Conservation (phyloP, 371 early-diverging fungal species). For the Smittium culicis region DNA sequence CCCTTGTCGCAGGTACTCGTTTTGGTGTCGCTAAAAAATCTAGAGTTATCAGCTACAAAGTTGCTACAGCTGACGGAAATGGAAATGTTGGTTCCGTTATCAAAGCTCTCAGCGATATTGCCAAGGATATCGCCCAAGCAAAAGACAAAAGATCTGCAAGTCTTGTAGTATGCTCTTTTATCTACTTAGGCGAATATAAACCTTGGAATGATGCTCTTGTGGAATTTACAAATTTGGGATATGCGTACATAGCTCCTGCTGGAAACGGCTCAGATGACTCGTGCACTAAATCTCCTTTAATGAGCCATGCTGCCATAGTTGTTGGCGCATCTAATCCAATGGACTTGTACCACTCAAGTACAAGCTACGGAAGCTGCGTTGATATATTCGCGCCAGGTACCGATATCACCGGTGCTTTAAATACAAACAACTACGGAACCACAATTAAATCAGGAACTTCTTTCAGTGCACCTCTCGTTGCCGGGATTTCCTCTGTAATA, state of each 20-base stretch:
- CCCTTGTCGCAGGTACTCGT: constrained; percentile 6
- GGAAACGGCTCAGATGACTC: constrained; percentile 8
- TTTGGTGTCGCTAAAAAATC: constrained; percentile 12
- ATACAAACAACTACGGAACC: constrained; percentile 49
- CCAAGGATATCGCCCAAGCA: constrained; percentile 34
- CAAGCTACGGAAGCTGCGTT: constrained; percentile 83
- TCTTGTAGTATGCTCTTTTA: constrained; percentile 90
- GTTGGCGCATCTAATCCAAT: constrained; percentile 50
- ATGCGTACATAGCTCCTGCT: constrained; percentile 2
- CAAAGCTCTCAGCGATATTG: constrained; percentile 53
- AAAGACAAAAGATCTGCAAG: constrained; percentile 50
- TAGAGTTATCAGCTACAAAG: constrained; percentile 10
- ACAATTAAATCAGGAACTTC: constrained; percentile 7
- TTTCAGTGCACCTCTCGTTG: constrained; percentile 7
- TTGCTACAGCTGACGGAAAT: constrained; percentile 51
- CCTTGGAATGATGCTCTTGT: constrained; percentile 73
- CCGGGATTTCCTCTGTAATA: constrained; percentile 6
- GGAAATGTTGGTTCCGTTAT: constrained; percentile 66
- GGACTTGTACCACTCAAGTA: constrained; percentile 80
- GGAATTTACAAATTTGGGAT: constrained; percentile 4
- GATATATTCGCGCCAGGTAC: constrained; percentile 93
- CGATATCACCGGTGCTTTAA: constrained; percentile 82
- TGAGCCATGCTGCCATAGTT: neutral
- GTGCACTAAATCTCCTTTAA: neutral
- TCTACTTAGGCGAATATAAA: constrained; percentile 63